Conservation (phyloP, 352 stramenopile species). For the Phytophthora vignae region DNA sequence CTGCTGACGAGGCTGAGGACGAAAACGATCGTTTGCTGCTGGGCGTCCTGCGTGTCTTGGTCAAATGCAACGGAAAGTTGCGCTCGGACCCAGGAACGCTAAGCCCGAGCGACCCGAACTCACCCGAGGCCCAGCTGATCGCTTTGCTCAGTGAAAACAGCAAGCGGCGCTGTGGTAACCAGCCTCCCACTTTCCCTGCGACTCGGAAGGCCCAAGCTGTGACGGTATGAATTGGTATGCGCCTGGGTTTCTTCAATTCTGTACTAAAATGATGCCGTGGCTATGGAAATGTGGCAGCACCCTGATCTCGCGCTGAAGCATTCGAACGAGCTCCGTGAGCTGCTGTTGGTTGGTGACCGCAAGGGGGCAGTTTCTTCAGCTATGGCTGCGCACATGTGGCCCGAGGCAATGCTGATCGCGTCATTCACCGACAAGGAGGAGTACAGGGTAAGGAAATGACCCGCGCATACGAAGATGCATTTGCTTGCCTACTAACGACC, state of each 20-base stretch:
- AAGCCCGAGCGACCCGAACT: constrained; percentile 62
- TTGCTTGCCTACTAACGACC: constrained; percentile 2
- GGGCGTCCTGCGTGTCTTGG: constrained; percentile 71
- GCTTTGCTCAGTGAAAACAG: constrained; percentile 75
- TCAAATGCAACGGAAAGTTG: constrained; percentile 85
- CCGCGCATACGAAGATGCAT: background rate
- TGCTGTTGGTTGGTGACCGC: constrained; percentile 80
- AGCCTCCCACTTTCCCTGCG: constrained; percentile 51
- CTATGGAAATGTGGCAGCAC: constrained; percentile 44
- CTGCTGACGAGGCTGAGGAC: constrained; percentile 32
- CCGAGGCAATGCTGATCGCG: constrained; percentile 87
- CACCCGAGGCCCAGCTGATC: constrained; percentile 74
- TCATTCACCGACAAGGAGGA: constrained; percentile 88
- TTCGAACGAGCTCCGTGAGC: constrained; percentile 64
- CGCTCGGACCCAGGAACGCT: constrained; percentile 50
- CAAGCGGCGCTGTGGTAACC: constrained; percentile 61
- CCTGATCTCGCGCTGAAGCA: constrained; percentile 58
- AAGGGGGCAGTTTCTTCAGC: constrained; percentile 80
- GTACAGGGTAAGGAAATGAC: constrained; percentile 62
- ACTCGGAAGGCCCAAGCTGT: constrained; percentile 51
- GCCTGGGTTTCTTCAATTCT: background rate
- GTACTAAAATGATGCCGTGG: constrained; percentile 12
- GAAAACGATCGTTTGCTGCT: constrained; percentile 80
- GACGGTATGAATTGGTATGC: constrained; percentile 35
- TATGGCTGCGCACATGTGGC: constrained; percentile 87